Base-by-base conservation (phyloP, 2,329 filamentous ascomycete species). In the Colletotrichum lupini region DNA sequence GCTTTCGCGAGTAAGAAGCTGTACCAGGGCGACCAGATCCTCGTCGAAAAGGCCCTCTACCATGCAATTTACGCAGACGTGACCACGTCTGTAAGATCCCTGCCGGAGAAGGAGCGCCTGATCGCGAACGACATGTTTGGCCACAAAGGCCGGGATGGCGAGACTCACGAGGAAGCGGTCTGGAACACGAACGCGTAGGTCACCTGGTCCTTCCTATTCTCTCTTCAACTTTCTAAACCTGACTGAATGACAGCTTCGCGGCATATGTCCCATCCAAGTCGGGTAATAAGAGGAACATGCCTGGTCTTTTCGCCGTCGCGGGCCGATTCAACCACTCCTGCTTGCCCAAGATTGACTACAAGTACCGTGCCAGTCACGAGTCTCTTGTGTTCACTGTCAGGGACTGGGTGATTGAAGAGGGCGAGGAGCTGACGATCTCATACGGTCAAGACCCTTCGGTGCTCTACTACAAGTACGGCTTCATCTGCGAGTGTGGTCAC, bases 311-410 rank as follows among this genome's bases (percentile, higher is more conserved):
- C 69, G 82, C 86, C 1, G 81, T 88, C 6, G 87, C 86, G 0
- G 86, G 88, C 0, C 83, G 89, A 2, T 91, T 92, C 80, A 92
- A 92, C 77, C 90, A 92, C 77, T 85, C 88, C 0, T 92, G 90
- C 76, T 72, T 75, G 1, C 82, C 84, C 0, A 78, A 76, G 3
- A 77, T 89, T 30, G 75, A 80, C 1, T 91, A 87, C 76, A 75
- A 59, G 1, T 89, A 84, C 75, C 82, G 87, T 63, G 6, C 62
- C 0, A 53, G 68, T 0, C 69, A 75, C 1, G 74, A 80, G 7
- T 77, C 80, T 3, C 83, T 92, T 42, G 78, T 82, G 0, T 81
- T 91, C 72, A 80, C 78, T 1, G 81, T 86, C 2, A 77, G 77
- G 9, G 78, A 76, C 2, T 78, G 82, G 2, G 64, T 63, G 1